phyloP scores from a whole-genome alignment of 2,329 filamentous ascomycete species.

The Aquanectria penicillioides region DNA sequence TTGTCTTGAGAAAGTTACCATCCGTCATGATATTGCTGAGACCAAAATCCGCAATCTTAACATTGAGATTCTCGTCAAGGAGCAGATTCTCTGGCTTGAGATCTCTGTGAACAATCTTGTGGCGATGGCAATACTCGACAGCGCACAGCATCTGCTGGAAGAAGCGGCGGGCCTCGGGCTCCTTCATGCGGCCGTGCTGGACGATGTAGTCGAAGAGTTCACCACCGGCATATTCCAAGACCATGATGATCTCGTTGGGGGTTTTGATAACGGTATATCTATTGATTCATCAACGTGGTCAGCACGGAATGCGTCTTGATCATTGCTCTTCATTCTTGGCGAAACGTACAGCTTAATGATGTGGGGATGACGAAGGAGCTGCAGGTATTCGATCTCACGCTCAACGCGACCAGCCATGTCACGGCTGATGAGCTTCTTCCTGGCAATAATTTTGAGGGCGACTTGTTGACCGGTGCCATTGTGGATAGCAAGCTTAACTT shows the following conservation, averaged over 20 bases:
- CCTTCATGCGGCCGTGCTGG: slow-evolving; percentile 88
- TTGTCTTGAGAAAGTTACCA: slow-evolving; percentile 98
- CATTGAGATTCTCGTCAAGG: slow-evolving; percentile 93
- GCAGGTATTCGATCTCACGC: slow-evolving; percentile 97
- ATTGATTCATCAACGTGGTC: slow-evolving; percentile 14
- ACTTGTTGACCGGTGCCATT: slow-evolving; percentile 94
- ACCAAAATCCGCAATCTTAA: slow-evolving; percentile 99
- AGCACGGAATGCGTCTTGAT: not conserved
- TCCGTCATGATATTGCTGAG: slow-evolving; percentile 99
- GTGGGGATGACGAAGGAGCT: slow-evolving; percentile 93
- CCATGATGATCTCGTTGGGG: slow-evolving; percentile 96
- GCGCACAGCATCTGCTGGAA: slow-evolving; percentile 99
- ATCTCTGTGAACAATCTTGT: slow-evolving; percentile 98
- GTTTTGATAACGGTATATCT: slow-evolving; percentile 98
- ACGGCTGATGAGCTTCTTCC: slow-evolving; percentile 93
- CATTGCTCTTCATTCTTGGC: not conserved
- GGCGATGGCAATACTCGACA: slow-evolving; percentile 97
- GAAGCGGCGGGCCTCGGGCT: slow-evolving; percentile 93
- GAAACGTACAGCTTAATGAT: slow-evolving; percentile 92
- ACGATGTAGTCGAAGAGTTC: slow-evolving; percentile 99
- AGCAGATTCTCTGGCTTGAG: slow-evolving; percentile 97
- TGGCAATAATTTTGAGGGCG: slow-evolving; percentile 95
- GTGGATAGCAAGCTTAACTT: slow-evolving; percentile 96
- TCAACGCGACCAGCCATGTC: slow-evolving; percentile 99
- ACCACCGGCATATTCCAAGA: slow-evolving; percentile 95